Conservation (phyloP, 257 asterid species). For the Solanum microdontum region DNA sequence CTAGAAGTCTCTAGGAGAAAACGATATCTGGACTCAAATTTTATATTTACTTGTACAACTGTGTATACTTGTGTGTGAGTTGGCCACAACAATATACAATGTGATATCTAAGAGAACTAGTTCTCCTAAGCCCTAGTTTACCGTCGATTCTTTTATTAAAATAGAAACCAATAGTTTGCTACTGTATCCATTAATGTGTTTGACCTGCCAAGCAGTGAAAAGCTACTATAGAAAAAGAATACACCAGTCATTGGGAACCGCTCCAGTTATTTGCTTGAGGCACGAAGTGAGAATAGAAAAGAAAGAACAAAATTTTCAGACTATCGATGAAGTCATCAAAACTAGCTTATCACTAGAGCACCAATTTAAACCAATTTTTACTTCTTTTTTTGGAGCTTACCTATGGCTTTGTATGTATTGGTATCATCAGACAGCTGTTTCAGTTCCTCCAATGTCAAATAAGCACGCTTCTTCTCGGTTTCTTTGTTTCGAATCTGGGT, state of each 20-base stretch:
- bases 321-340: background rate
- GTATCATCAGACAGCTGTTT: conserved; percentile 62
- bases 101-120: background rate
- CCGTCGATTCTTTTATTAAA: background rate
- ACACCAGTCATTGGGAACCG: background rate
- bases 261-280: background rate
- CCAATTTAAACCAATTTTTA: background rate
- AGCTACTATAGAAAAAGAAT: background rate
- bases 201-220: background rate
- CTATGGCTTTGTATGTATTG: conserved; percentile 79
- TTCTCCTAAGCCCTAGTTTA: background rate
- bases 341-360: background rate
- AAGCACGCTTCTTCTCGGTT: conserved; percentile 85
- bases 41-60: background rate
- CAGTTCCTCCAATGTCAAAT: conserved; percentile 86
- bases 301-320: background rate
- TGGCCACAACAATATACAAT: background rate
- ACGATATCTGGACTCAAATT: background rate
- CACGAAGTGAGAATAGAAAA: background rate
- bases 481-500: conserved; percentile 76
- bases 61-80: background rate
- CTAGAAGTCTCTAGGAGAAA: background rate
- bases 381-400: conserved; percentile 7
- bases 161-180: background rate
- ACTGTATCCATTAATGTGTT: background rate